phyloP scores from a whole-genome alignment of 805 yeast genomes.

The Wickerhamomyces silvicola region DNA sequence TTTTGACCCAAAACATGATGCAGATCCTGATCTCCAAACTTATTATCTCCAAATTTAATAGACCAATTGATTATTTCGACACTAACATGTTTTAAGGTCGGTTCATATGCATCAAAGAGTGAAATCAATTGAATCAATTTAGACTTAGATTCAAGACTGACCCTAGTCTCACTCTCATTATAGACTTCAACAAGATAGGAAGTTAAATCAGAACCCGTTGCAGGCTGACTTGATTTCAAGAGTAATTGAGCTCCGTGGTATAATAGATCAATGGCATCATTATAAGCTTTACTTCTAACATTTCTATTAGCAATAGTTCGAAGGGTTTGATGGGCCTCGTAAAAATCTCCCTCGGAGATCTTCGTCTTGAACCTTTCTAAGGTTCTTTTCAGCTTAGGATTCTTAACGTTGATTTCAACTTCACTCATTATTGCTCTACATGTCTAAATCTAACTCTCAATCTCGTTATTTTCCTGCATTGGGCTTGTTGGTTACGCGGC shows the following conservation, averaged over 20 bases:
- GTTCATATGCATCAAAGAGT: conserved; percentile 41
- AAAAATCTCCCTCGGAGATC: conserved; percentile 68
- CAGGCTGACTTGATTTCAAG: conserved; percentile 63
- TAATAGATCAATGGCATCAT: conserved; percentile 67
- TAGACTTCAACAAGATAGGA: conserved; percentile 68
- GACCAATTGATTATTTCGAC: conserved; percentile 68
- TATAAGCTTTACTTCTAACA: conserved; percentile 58
- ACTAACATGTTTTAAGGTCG: conserved; percentile 59
- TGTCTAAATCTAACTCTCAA: background rate
- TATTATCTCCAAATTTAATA: conserved; percentile 36
- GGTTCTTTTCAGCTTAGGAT: conserved; percentile 48
- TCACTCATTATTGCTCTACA: conserved; percentile 4
- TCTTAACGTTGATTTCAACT: conserved; percentile 12
- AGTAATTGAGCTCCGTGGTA: conserved; percentile 66
- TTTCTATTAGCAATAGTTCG: conserved; percentile 86
- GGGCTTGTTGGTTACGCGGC: too few relatives aligned
- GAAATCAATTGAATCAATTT: conserved; percentile 42
- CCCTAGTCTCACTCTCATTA: conserved; percentile 39
- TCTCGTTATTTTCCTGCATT: too few relatives aligned
- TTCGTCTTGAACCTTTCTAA: conserved; percentile 59
- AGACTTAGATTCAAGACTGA: conserved; percentile 37
- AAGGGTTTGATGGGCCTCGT: conserved; percentile 94
- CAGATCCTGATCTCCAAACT: conserved; percentile 69
- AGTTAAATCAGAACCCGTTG: conserved; percentile 75
- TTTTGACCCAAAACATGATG: conserved; percentile 70